Evolutionary conservation across 2,329 filamentous ascomycete genomes (phyloP), one percentile per base, ranked within the genome.

Genomic region (Colletotrichum tofieldiae): DNA sequence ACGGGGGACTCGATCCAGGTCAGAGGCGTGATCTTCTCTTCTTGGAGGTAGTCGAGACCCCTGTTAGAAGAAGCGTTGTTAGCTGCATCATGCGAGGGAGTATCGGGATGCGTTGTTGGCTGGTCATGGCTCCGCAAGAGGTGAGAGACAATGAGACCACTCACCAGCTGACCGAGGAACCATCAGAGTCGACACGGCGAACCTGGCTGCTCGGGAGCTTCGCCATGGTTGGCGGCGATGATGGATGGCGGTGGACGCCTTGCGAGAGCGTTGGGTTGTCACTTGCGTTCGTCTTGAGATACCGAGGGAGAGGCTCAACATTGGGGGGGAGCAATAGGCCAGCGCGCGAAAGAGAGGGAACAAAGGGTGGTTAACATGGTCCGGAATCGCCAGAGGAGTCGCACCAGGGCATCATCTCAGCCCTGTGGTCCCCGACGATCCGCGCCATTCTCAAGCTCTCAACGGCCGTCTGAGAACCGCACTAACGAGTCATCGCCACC

Each of bases 1-100:
- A 73, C 55, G 11, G 70, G 70, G 7, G 65, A 65, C 49, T 73
- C 67, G 66, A 73, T 73, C 70, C 70, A 70, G 8, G 66, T 73
- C 9, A 70, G 54, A n/a, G 70, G 70, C 47, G 70, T 52, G 41
- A 73, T 70, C 35, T 73, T 70, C 29, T 72, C 70, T 69, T 72
- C 70, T 16, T 69, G 65, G 12, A 69, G 65, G 65, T 72, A 72
- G 54, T 72, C 70, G 2, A 69, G 58, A 37, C 70, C 70, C 70
- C 65, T 72, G n/a, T 5, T 18, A 11, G 5, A 29, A 26, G 23
- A 16, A 16, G 23, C 26, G 39, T 47, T 43, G 29, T 45, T 29
- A 37, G 61, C 26, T 60, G 45, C 52, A 62, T 43, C 37, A 35
- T 32, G 55, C 11, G 54, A 41, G 18, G 54, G 43, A 20, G 23